A percentile compares a stretch with the other conserved stretches of the same genome.
phyloP scores from a whole-genome alignment of 75 land plant species.

The Azolla pinnata region DNA sequence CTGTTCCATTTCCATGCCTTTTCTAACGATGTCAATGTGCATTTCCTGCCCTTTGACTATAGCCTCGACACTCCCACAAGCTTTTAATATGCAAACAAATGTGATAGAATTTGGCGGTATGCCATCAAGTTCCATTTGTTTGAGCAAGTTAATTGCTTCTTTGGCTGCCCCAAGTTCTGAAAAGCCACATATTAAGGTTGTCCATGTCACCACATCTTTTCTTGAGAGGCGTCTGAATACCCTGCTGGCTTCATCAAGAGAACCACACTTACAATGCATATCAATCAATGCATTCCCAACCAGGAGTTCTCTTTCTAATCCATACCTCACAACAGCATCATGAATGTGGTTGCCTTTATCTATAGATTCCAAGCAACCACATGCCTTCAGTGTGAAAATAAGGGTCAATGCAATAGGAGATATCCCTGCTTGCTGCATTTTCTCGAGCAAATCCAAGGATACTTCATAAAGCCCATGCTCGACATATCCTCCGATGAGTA shows the following conservation, averaged over 20 bases:
- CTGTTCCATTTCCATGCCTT: slow-evolving; percentile 6
- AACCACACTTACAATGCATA: slow-evolving; percentile 26
- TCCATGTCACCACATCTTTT: slow-evolving; percentile 38
- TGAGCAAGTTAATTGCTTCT: slow-evolving; percentile 7
- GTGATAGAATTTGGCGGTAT: slow-evolving; percentile 10
- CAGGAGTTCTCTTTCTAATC: slow-evolving; percentile 31
- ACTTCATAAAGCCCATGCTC: slow-evolving; percentile 10
- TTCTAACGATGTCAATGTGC: slow-evolving; percentile 15
- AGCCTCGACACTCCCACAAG: slow-evolving; percentile 9
- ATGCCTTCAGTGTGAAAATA: slow-evolving; percentile 35
- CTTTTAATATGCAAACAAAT: slow-evolving; percentile 2
- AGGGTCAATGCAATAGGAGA: slow-evolving; percentile 34
- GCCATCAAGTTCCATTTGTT: slow-evolving; percentile 1
- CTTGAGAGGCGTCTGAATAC: slow-evolving; percentile 44
- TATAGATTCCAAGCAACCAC: slow-evolving; percentile 11
- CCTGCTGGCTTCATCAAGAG: slow-evolving; percentile 17
- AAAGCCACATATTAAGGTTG: slow-evolving; percentile 12
- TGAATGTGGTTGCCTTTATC: slow-evolving; percentile 28
- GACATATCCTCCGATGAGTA: slow-evolving; percentile 16
- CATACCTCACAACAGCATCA: slow-evolving; percentile 20
- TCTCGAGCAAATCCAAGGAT: slow-evolving; percentile 4
- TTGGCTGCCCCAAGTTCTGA: background rate
- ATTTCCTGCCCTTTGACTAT: slow-evolving; percentile 16
- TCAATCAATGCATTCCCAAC: slow-evolving; percentile 59
- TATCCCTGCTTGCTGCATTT: slow-evolving; percentile 3